Percentiles rank a stretch among this genome's conserved stretches.
Conservation (phyloP, 2,329 filamentous ascomycete species). For the Aspergillus costaricaensis region DNA sequence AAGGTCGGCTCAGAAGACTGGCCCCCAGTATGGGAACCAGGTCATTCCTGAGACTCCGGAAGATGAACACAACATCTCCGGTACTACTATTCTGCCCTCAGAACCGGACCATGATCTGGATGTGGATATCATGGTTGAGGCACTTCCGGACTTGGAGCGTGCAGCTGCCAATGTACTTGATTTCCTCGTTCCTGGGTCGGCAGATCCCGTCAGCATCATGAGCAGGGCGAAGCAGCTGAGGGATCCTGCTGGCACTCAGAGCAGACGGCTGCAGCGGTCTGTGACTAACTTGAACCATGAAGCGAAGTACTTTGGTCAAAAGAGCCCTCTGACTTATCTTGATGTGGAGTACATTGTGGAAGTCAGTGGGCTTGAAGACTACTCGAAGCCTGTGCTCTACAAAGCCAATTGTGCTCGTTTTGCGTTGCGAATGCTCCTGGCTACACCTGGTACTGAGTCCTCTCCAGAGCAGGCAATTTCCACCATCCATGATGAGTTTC, state of each 20-base stretch:
- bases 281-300: conserved; percentile 28
- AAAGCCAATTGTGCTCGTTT: conserved; percentile 47
- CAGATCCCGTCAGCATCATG: conserved; percentile 29
- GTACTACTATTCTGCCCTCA: conserved; percentile 35
- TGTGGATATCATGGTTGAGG: conserved; percentile 40
- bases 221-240: conserved; percentile 33
- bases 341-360: conserved; percentile 31
- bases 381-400: conserved; percentile 44
- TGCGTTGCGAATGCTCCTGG: conserved; percentile 42
- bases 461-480: conserved; percentile 25
- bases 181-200: conserved; percentile 35
- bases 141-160: conserved; percentile 41
- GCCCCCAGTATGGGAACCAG: conserved; percentile 12
- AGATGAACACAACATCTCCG: conserved; percentile 36
- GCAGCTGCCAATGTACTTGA: conserved; percentile 39
- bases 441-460: conserved; percentile 22
- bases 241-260: conserved; percentile 31
- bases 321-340: conserved; percentile 36
- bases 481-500: conserved; percentile 38
- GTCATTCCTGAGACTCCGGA: conserved; percentile 30
- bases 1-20: conserved; percentile 13
- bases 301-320: conserved; percentile 29
- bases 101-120: conserved; percentile 37
- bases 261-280: conserved; percentile 29
- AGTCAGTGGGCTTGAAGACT: conserved; percentile 13